Conservation (phyloP, 495 filamentous ascomycete species). For the Tetracladium marchalianum region DNA sequence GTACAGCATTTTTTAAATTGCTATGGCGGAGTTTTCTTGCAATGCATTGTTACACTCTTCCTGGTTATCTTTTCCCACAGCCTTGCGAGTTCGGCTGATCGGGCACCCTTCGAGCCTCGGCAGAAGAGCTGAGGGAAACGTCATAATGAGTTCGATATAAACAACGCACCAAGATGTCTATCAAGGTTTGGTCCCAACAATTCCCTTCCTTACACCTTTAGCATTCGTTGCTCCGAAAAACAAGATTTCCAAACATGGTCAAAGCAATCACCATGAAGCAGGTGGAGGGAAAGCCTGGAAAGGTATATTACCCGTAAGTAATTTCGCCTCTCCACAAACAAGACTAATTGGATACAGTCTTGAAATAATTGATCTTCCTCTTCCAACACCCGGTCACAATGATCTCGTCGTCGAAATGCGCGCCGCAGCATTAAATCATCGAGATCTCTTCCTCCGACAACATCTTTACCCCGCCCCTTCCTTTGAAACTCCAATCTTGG, state of each 20-base stretch:
- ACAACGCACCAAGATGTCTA: too few relatives aligned
- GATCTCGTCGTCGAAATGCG: conserved; percentile 62
- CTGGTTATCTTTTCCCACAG: too few relatives aligned
- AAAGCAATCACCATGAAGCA: conserved; percentile 39
- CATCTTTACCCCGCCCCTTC: conserved; percentile 78
- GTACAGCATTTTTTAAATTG: too few relatives aligned
- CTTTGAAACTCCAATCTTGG: conserved; percentile 63
- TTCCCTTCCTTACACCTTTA: too few relatives aligned
- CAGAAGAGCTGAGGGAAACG: too few relatives aligned
- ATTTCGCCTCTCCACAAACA: conserved; percentile 3
- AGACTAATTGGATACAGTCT: conserved; percentile 34
- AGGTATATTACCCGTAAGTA: conserved; percentile 70
- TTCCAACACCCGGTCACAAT: conserved; percentile 46
- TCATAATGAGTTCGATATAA: too few relatives aligned
- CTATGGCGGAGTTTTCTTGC: too few relatives aligned
- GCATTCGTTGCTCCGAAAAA: too few relatives aligned
- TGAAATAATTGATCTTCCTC: conserved; percentile 45
- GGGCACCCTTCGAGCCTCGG: too few relatives aligned
- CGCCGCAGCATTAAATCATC: conserved; percentile 80
- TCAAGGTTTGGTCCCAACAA: too few relatives aligned
- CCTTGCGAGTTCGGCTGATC: too few relatives aligned
- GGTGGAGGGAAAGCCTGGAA: conserved; percentile 65
- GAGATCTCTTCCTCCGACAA: conserved; percentile 85
- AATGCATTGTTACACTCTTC: too few relatives aligned
- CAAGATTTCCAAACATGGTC: conserved; percentile 27